Percentiles rank a stretch among this genome's conserved stretches.
Evolutionary conservation across 805 yeast genomes (phyloP).

Genomic region (Candida easanensis): DNA sequence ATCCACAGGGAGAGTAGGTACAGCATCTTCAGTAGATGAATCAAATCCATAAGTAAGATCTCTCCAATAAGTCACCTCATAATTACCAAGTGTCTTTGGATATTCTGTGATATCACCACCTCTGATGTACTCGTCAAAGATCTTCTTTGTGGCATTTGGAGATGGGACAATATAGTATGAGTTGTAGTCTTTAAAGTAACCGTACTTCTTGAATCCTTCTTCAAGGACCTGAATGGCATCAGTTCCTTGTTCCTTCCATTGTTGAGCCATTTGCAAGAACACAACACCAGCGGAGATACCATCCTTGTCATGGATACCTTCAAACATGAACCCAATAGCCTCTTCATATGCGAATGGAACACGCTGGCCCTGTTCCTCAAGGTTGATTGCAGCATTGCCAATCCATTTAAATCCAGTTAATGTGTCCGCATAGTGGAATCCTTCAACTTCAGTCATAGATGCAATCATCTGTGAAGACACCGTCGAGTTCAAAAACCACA

Average conservation of each 20-base stretch:
- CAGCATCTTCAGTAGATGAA: conserved; percentile 53
- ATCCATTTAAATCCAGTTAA: conserved; percentile 98
- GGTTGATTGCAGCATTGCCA: conserved; percentile 80
- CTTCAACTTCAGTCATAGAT: conserved; percentile 60
- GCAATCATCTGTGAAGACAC: conserved; percentile 84
- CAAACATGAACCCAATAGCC: conserved; percentile 93
- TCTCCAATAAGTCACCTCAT: conserved; percentile 64
- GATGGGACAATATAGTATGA: conserved; percentile 76
- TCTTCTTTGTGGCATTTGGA: conserved; percentile 44
- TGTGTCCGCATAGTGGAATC: conserved; percentile 72
- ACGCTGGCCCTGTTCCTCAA: conserved; percentile 56
- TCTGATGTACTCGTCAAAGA: conserved; percentile 54
- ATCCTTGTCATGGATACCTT: conserved; percentile 84
- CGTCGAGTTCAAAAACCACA: conserved; percentile 78
- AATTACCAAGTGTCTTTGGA: conserved; percentile 56
- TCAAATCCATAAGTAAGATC: conserved; percentile 85
- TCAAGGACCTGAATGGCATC: conserved; percentile 51
- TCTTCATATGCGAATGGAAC: conserved; percentile 95
- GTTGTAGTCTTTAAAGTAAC: conserved; percentile 80
- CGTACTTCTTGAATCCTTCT: conserved; percentile 60
- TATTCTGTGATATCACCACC: conserved; percentile 11
- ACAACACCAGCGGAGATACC: conserved; percentile 80
- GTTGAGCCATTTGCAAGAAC: conserved; percentile 65
- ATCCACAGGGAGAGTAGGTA: conserved; percentile 71
- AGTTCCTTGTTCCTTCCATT: conserved; percentile 41